Conservation (phyloP, 139 green algal genomes). For the Yamagishiella unicocca region DNA sequence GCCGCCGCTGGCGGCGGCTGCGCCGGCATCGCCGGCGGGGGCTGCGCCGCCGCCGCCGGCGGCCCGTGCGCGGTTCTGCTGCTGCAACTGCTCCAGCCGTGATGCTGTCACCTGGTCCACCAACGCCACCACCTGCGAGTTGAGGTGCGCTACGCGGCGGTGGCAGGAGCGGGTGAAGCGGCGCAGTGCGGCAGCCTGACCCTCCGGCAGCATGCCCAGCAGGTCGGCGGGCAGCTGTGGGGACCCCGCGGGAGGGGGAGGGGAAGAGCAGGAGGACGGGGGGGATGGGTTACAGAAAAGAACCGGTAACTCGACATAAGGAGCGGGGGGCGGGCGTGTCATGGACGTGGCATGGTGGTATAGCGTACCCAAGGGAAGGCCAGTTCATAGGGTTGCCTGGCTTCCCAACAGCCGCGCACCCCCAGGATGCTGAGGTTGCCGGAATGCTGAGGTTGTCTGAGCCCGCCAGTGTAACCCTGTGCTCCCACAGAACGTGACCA, state of each 20-base stretch:
- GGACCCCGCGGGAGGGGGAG: background rate
- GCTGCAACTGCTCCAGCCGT: background rate
- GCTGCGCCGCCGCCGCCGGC: background rate
- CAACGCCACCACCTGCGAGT: slow-evolving; percentile 21
- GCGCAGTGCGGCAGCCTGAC: slow-evolving; percentile 5
- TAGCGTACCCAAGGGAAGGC: too few species aligned
- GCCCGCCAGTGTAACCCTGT: too few species aligned
- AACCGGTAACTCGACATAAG: too few species aligned
- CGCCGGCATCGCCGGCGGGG: background rate
- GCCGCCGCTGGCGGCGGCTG: background rate
- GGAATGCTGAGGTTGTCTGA: too few species aligned
- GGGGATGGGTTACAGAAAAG: background rate
- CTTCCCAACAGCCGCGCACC: too few species aligned
- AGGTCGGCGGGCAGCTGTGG: slow-evolving; percentile 19
- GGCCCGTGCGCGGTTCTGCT: background rate
- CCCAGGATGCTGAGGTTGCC: too few species aligned
- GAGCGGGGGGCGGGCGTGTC: too few species aligned
- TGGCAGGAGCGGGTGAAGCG: slow-evolving; percentile 37
- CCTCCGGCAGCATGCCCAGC: background rate
- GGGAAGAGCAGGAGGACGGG: background rate
- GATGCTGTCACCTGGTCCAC: slow-evolving; percentile 28
- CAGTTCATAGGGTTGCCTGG: too few species aligned
- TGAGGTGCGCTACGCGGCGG: slow-evolving; percentile 36
- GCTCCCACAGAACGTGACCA: too few species aligned
- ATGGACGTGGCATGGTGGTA: too few species aligned